phyloP scores from a whole-genome alignment of 306 rosid genomes.

The Hippophae gyantsensis region DNA sequence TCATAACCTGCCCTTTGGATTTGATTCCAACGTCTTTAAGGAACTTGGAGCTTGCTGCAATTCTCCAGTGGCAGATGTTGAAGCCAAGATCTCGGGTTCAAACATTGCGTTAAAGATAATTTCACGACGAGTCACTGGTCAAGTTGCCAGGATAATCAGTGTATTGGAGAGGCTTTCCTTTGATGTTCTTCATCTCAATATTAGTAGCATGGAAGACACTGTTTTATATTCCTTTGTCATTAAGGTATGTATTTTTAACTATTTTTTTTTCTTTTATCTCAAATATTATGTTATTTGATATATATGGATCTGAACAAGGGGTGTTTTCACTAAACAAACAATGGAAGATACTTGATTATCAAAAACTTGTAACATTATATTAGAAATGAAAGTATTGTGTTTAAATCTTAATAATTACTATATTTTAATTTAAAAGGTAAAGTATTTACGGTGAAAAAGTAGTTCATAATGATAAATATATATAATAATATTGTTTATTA shows the following conservation, averaged over 20 bases:
- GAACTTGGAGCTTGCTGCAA: constrained; percentile 76
- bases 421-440: too few species aligned
- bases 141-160: constrained; percentile 49
- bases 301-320: too few species aligned
- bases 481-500: too few species aligned
- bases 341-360: too few species aligned
- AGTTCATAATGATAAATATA: too few species aligned
- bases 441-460: too few species aligned
- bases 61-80: constrained; percentile 82
- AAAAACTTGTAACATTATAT: too few species aligned
- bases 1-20: constrained; percentile 21
- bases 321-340: too few species aligned
- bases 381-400: too few species aligned
- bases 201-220: constrained; percentile 85
- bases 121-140: constrained; percentile 51
- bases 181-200: constrained; percentile 81
- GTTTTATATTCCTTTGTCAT: constrained; percentile 75
- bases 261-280: too few species aligned
- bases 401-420: too few species aligned
- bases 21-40: constrained; percentile 23
- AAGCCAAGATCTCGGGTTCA: constrained; percentile 80
- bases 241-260: constrained; percentile 30
- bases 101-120: constrained; percentile 65
- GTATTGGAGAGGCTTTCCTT: constrained; percentile 68
- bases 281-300: too few species aligned